Conservation (phyloP, 208 protist genomes). For the Leishmania arabica region DNA sequence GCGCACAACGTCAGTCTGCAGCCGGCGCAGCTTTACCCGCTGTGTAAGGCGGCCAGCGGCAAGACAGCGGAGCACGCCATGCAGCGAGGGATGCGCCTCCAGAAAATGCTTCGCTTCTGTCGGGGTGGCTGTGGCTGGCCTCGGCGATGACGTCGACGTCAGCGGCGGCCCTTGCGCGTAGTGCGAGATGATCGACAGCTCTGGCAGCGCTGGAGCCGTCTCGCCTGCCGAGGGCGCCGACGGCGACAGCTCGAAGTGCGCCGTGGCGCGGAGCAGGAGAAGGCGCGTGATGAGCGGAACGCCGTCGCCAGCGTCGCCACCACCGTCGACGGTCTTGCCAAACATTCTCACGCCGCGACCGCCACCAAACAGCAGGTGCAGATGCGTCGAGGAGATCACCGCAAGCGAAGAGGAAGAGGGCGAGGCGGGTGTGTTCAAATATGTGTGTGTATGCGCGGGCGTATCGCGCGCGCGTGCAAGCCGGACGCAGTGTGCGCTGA, state of each 20-base stretch:
- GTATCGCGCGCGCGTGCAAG: not conserved
- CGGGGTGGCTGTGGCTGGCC: constrained; percentile 20
- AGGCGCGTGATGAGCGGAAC: constrained; percentile 30
- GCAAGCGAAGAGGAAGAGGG: not conserved
- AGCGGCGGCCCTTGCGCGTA: constrained; percentile 2
- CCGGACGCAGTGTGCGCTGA: too few species aligned
- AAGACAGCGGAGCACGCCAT: constrained; percentile 34
- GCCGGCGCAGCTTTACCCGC: constrained; percentile 21
- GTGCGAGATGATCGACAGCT: constrained; percentile 26
- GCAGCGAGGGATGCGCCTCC: constrained; percentile 21
- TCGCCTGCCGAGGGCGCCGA: not conserved
- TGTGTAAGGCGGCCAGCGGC: constrained; percentile 26
- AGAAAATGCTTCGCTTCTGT: constrained; percentile 30
- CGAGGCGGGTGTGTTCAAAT: not conserved
- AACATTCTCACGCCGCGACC: constrained; percentile 2
- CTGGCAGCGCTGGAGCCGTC: constrained; percentile 1
- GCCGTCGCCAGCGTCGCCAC: constrained; percentile 12
- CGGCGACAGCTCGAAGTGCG: constrained; percentile 13
- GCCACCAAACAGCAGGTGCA: not conserved
- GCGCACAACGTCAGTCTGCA: constrained; percentile 10
- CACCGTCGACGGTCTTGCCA: not conserved
- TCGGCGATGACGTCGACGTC: not conserved
- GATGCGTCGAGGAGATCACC: not conserved
- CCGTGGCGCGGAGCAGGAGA: constrained; percentile 28
- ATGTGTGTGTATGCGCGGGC: not conserved